Evolutionary conservation across 306 rosid species (phyloP).

Genomic region (Castanopsis chinensis): DNA sequence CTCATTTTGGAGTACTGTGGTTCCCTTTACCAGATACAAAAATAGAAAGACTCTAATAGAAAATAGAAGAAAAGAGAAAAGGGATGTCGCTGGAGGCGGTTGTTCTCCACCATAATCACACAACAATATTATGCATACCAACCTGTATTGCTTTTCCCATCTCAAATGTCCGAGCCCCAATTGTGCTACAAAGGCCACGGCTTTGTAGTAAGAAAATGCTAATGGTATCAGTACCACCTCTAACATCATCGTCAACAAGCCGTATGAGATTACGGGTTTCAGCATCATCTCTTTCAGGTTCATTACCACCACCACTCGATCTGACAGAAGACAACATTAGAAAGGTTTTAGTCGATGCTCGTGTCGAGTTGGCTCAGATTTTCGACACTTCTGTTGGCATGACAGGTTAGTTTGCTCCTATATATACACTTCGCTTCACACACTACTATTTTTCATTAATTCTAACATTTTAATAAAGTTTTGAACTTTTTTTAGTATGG

Average conservation of each 20-base stretch:
- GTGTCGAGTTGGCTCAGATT: constrained; percentile 64
- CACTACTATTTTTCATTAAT: too few species aligned
- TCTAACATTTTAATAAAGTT: too few species aligned
- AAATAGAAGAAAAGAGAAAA: not conserved
- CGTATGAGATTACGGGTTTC: constrained; percentile 23
- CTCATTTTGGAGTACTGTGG: not conserved
- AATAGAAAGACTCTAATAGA: not conserved
- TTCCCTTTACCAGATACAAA: not conserved
- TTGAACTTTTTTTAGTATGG: too few species aligned
- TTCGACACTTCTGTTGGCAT: constrained; percentile 88
- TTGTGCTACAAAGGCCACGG: not conserved
- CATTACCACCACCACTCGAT: constrained; percentile 60
- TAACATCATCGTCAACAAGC: not conserved
- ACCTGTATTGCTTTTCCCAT: not conserved
- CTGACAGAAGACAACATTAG: constrained; percentile 70
- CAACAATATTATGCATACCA: not conserved
- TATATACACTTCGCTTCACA: not conserved
- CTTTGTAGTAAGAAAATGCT: not conserved
- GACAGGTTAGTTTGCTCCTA: constrained; percentile 44
- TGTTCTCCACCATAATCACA: not conserved
- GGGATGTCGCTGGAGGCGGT: constrained; percentile 14
- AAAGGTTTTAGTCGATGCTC: constrained; percentile 66
- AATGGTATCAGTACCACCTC: not conserved
- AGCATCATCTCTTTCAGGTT: constrained; percentile 32
- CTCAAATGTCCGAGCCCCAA: constrained; percentile 6